Conservation (phyloP, 768 basidiomycete genomes). For the Russula vinacea region DNA sequence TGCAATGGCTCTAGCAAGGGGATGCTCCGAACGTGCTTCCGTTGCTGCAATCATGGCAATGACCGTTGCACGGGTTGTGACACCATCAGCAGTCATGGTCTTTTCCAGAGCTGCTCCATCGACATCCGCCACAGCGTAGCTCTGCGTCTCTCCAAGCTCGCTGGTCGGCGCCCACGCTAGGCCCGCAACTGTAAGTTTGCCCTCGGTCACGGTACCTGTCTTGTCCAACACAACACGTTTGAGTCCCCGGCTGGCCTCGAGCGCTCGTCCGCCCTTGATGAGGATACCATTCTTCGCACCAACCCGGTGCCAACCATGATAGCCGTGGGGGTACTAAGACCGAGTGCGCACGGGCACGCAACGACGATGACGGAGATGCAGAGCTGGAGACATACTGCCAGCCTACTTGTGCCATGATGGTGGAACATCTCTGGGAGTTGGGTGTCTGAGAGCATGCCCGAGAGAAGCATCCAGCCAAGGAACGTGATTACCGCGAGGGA, state of each 20-base stretch:
- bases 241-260: conserved; percentile 86
- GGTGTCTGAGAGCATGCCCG: conserved; percentile 52
- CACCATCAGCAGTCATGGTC: conserved; percentile 55
- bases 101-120: conserved; percentile 31
- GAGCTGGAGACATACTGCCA: conserved; percentile 91
- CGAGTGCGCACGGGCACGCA: conserved; percentile 96
- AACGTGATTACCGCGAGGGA: conserved; percentile 80
- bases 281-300: conserved; percentile 96
- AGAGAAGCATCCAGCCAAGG: conserved; percentile 74
- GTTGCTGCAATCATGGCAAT: conserved; percentile 82
- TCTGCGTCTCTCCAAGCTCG: conserved; percentile 34
- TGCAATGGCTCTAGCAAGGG: conserved; percentile 91
- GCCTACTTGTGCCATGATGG: conserved; percentile 73
- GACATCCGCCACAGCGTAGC: conserved; percentile 19
- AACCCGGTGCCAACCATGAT: conserved; percentile 99
- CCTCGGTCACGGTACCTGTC: conserved; percentile 94
- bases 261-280: conserved; percentile 93
- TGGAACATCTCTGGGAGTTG: conserved; percentile 82
- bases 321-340: conserved; percentile 93
- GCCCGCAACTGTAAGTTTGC: conserved; percentile 81
- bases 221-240: conserved; percentile 89
- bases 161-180: conserved; percentile 65
- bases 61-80: conserved; percentile 55
- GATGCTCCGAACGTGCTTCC: conserved; percentile 93
- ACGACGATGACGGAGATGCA: conserved; percentile 98